Conservation (phyloP, 306 rosid genomes). For the Coriaria nepalensis region DNA sequence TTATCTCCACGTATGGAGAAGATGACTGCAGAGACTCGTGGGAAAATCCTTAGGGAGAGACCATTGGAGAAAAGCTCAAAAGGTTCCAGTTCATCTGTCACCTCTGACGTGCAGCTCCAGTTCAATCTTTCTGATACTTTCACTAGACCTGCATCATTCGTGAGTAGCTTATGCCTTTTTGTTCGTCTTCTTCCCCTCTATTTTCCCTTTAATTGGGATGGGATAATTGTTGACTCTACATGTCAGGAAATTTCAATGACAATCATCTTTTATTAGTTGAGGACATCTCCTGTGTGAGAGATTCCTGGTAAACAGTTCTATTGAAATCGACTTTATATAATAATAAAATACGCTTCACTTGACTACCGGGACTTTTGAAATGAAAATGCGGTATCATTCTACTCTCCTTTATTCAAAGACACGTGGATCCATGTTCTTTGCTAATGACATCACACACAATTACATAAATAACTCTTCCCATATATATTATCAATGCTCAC, state of each 20-base stretch:
- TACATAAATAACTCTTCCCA: too few species aligned
- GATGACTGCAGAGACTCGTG: conserved; percentile 85
- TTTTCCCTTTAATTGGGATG: not conserved
- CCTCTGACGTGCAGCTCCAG: conserved; percentile 59
- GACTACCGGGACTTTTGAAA: too few species aligned
- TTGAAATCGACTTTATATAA: too few species aligned
- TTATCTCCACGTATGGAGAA: conserved; percentile 29
- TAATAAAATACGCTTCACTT: too few species aligned
- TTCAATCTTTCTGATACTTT: conserved; percentile 86
- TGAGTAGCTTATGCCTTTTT: conserved; percentile 30
- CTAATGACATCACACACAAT: too few species aligned
- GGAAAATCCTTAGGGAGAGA: conserved; percentile 72
- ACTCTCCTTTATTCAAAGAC: too few species aligned
- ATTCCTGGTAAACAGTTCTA: too few species aligned
- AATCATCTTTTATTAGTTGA: too few species aligned
- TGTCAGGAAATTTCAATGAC: not conserved
- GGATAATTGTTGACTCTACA: not conserved
- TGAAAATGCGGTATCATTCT: too few species aligned
- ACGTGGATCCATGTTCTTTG: too few species aligned
- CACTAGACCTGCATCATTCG: conserved; percentile 48
- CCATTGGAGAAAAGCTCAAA: conserved; percentile 59
- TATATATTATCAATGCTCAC: too few species aligned
- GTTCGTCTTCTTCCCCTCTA: not conserved
- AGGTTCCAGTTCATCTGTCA: conserved; percentile 35
- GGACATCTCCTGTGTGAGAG: too few species aligned